Evolutionary conservation across 306 rosid genomes (phyloP).

Genomic region (Quercus rubra): DNA sequence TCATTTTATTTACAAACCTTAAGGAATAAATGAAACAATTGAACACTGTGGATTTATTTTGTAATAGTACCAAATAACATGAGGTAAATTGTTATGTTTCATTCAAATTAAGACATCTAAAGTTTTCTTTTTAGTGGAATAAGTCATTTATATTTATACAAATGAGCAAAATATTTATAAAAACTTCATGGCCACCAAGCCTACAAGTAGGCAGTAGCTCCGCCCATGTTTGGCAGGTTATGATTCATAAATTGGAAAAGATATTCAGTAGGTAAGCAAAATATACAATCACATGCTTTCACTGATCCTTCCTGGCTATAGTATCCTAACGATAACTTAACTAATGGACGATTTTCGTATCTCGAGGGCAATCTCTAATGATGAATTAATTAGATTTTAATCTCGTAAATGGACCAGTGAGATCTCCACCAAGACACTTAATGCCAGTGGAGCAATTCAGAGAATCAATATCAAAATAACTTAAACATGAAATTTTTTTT

Average conservation of each 20-base stretch:
- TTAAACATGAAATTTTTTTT: not conserved
- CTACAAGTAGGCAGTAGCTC: too few relatives aligned
- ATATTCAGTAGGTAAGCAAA: constrained; percentile 40
- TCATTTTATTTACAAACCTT: too few relatives aligned
- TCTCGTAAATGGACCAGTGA: constrained; percentile 1
- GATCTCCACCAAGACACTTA: constrained; percentile 1
- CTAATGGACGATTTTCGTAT: constrained; percentile 37
- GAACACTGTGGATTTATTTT: too few relatives aligned
- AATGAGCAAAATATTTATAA: too few relatives aligned
- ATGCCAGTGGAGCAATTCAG: constrained; percentile 17
- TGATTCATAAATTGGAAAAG: not conserved
- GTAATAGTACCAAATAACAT: too few relatives aligned
- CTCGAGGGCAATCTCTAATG: constrained; percentile 28
- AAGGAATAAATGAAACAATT: too few relatives aligned
- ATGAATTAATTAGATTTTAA: not conserved
- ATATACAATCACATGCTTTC: constrained; percentile 54
- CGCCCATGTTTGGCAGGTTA: not conserved
- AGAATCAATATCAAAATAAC: constrained; percentile 6
- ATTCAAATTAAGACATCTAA: too few relatives aligned
- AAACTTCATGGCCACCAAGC: too few relatives aligned
- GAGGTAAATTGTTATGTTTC: too few relatives aligned
- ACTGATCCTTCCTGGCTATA: not conserved
- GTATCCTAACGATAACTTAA: constrained; percentile 17
- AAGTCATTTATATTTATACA: too few relatives aligned
- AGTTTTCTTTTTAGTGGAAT: too few relatives aligned